Conservation (phyloP, 139 green algal genomes). For the Chlorella sp. region DNA sequence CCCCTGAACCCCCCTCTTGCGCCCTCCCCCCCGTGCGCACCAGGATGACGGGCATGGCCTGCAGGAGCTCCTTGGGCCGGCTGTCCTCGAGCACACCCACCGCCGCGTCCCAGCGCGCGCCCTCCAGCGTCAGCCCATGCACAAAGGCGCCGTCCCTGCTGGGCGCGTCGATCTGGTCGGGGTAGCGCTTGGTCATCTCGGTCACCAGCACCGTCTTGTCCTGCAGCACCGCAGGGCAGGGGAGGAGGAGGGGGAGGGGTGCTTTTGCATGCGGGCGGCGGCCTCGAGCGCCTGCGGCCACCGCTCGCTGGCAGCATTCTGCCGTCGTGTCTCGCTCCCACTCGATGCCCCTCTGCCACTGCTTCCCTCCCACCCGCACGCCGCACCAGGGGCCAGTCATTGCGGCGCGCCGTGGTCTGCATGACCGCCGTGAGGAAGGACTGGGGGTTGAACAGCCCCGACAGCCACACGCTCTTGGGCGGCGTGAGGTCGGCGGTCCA, state of each 20-base stretch:
- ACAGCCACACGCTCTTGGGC: constrained; percentile 84
- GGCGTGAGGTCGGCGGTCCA: constrained; percentile 82
- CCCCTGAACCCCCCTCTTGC: background rate
- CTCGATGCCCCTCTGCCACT: too few species aligned
- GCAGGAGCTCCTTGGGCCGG: constrained; percentile 88
- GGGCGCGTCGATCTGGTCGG: constrained; percentile 81
- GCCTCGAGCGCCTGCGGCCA: too few species aligned
- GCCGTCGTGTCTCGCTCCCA: too few species aligned
- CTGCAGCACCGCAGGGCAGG: too few species aligned
- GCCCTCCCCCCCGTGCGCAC: background rate
- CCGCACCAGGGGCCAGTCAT: constrained; percentile 89
- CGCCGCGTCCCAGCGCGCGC: constrained; percentile 92
- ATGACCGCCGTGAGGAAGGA: constrained; percentile 94
- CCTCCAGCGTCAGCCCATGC: constrained; percentile 88
- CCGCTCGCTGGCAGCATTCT: too few species aligned
- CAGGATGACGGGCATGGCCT: constrained; percentile 66
- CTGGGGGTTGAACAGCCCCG: constrained; percentile 91
- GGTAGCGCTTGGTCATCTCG: constrained; percentile 86
- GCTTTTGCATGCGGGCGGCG: too few species aligned
- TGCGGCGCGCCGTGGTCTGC: constrained; percentile 88
- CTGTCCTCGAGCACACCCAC: constrained; percentile 80
- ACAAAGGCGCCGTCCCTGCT: constrained; percentile 86
- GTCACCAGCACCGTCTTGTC: constrained; percentile 85
- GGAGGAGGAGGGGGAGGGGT: background rate
- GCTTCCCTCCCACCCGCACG: too few species aligned